Evolutionary conservation across 2,329 filamentous ascomycete species (phyloP), one percentile per base, ranked within the genome.

Genomic region (Fonsecaea erecta): DNA sequence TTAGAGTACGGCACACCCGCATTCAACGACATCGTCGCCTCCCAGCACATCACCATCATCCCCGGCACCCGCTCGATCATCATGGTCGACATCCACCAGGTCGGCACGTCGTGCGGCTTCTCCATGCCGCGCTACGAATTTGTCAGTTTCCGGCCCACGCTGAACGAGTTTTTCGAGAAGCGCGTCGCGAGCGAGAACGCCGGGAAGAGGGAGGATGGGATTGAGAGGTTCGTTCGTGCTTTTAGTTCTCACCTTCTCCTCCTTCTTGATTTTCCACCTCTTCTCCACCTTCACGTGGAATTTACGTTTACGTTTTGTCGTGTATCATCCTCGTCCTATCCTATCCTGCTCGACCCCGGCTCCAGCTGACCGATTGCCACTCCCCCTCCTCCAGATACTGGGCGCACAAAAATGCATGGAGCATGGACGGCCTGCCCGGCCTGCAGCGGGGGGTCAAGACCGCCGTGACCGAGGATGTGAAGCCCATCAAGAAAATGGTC

Each of bases 101-200:
- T 87, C 2, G 87, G 90, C 80, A 89, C 86, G 9, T 86, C 84
- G 57, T 91, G 88, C 72, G 88, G 88, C 6, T 90, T 82, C 70
- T 86, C 84, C 26, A 86, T 90, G 7, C 70, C 70, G 5, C 65
- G 57, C 12, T 72, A 68, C 51, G 69, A 71, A 18, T 72, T 69
- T 53, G 69, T 67, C 24, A 60, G 63, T n/a, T 69, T 65, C 57
- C 37, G 70, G 9, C 52, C 67, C 3, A 68, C 70, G n/a, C 53
- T 72, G 28, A 65, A 71, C 52, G 66, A 72, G n/a, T 68, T 65
- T 52, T 72, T 70, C 28, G 66, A 68, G 52, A 68, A 72, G 53
- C 64, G 66, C 40, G 53, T 70, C 34, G 61, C 52, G 32, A 56
- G 46, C 18, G 69, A 80, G 60, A 87, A 81, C 80, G 65, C 66